Base-by-base conservation (phyloP, 2,329 filamentous ascomycete species). In the Sclerotinia glacialis region DNA sequence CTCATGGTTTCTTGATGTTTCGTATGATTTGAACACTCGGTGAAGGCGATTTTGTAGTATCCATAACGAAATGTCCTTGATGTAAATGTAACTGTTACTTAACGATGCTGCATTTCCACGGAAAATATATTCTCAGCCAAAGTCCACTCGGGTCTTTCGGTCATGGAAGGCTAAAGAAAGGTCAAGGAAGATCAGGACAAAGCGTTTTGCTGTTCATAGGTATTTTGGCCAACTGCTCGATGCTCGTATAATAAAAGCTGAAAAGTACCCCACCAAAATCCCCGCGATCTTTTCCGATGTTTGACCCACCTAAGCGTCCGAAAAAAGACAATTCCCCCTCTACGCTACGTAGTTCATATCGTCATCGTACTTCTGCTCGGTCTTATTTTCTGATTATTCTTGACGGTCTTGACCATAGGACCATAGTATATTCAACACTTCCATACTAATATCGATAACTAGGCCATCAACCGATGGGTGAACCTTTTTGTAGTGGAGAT, bases 281-380 rank as follows among this genome's bases (percentile, higher is more conserved):
- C 56, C 56, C 56, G 42, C 56, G 56, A 59, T 31, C 42, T 59
- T 59, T 59, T 34, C 56, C 56, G 56, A 59, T 14, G 16, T 12
- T 47, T 18, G 42, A 46, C 42, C 56, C 56, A 46, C 40, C 56
- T 18, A 28, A 5, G 12, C 5, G 37, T 16, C 37, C 37, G 37
- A 40, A 40, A 40, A 40, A 28, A 52, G n/a, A 14, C n/a, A 26
- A 26, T 50, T 50, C 47, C 47, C 47, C 23, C 47, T 52, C 49
- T 52, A 16, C 26, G 49, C 49, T 52, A 52, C 49, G 55, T 59
- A 46, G 55, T 18, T n/a, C 4, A 59, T 46, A 59, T 59, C 55
- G 55, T 59, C 55, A 46, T 59, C 55, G 55, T 59, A 31, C 55
- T 46, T 59, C 40, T 59, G 40, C 40, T 59, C 40, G 55, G 55